These are phyloP conservation scores for Lactarius psammicola DNA, from an alignment of 768 basidiomycete genomes.

Conservation along the genomic window DNA sequence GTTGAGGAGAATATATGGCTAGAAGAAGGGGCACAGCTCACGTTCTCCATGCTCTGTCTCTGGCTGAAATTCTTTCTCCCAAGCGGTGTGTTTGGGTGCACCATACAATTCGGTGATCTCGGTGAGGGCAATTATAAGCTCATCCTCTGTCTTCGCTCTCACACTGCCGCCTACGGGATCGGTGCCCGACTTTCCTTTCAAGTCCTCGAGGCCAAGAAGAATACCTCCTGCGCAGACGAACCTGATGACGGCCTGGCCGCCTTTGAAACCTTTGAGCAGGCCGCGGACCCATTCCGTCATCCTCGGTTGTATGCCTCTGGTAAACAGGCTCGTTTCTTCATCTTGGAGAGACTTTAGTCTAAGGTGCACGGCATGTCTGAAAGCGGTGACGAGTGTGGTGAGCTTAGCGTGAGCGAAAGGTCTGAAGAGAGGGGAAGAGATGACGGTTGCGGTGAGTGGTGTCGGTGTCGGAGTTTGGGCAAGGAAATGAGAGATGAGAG, in stretches of 20 bases:
- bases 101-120: slow-evolving; percentile 66
- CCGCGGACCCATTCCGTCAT: slow-evolving; percentile 49
- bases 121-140: slow-evolving; percentile 65
- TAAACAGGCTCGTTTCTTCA: slow-evolving; percentile 32
- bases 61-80: slow-evolving; percentile 71
- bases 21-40: slow-evolving; percentile 16
- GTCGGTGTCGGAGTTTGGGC: slow-evolving; percentile 52
- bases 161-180: slow-evolving; percentile 33
- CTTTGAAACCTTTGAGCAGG: slow-evolving; percentile 58
- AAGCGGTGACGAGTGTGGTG: slow-evolving; percentile 51
- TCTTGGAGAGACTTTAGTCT: slow-evolving; percentile 46
- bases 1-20: background rate
- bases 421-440: slow-evolving; percentile 56
- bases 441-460: slow-evolving; percentile 53
- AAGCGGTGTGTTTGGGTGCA: slow-evolving; percentile 39
- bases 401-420: slow-evolving; percentile 49
- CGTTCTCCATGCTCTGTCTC: slow-evolving; percentile 45
- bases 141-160: slow-evolving; percentile 55
- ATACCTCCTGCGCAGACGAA: slow-evolving; percentile 65
- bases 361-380: slow-evolving; percentile 59
- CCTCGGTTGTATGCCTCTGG: slow-evolving; percentile 18
- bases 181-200: slow-evolving; percentile 37
- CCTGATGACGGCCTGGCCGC: slow-evolving; percentile 60
- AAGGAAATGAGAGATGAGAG: slow-evolving; percentile 59
- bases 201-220: slow-evolving; percentile 61